These are phyloP conservation scores for Pythium sp. DNA, from an alignment of 352 stramenopile genomes.

Conservation along the genomic window DNA sequence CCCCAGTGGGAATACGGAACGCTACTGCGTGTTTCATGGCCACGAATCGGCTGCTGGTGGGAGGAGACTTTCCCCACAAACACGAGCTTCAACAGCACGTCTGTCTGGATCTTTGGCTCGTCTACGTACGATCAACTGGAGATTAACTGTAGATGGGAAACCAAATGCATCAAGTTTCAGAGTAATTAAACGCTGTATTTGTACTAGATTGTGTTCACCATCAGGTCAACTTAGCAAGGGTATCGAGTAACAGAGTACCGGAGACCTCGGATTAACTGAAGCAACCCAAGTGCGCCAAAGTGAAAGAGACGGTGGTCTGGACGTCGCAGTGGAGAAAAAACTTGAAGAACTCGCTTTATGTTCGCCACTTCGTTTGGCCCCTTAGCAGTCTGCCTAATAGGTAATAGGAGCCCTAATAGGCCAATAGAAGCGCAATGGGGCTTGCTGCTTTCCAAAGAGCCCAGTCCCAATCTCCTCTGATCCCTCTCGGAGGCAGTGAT, in stretches of 20 bases:
- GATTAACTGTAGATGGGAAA: background rate
- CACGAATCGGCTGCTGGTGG: background rate
- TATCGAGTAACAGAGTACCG: background rate
- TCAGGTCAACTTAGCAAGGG: background rate
- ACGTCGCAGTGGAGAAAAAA: background rate
- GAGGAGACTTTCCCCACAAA: background rate
- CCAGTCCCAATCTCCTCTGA: too few relatives aligned
- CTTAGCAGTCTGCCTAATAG: too few relatives aligned
- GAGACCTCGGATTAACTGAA: background rate
- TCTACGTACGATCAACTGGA: background rate
- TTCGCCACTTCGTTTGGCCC: background rate
- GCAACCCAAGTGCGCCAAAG: background rate
- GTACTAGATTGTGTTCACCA: background rate
- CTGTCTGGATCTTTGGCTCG: background rate
- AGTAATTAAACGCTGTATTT: background rate
- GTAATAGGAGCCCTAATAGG: too few relatives aligned
- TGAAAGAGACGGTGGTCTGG: background rate
- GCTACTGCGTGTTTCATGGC: background rate
- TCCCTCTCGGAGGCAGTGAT: too few relatives aligned
- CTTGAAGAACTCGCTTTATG: background rate
- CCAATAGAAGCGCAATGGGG: background rate
- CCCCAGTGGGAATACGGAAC: background rate
- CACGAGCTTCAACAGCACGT: background rate
- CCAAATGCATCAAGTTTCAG: background rate
- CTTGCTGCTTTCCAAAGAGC: background rate